Evolutionary conservation across 768 basidiomycete species (phyloP).

Genomic region (Pleurotus pulmonarius): DNA sequence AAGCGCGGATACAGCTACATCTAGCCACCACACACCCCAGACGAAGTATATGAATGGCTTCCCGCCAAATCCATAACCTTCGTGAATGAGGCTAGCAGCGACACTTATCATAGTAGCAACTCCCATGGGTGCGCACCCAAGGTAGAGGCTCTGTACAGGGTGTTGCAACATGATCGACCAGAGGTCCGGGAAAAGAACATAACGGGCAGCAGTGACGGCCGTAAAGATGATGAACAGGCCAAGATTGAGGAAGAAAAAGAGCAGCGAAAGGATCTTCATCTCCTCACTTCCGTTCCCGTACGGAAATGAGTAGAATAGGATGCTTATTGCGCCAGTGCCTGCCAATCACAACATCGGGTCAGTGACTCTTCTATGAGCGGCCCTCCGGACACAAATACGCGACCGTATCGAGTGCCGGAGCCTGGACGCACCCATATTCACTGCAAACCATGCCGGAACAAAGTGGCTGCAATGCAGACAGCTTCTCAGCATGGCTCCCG

Average conservation of each 20-base stretch:
- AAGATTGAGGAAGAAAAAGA: slow-evolving; percentile 31
- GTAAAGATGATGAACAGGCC: slow-evolving; percentile 41
- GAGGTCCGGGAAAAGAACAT: slow-evolving; percentile 32
- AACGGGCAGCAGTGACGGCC: slow-evolving; percentile 33
- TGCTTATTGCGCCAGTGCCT: slow-evolving; percentile 51
- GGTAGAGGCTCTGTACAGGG: slow-evolving; percentile 47
- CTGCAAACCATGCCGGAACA: slow-evolving; percentile 40
- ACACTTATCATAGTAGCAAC: slow-evolving; percentile 47
- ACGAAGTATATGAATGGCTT: slow-evolving; percentile 38
- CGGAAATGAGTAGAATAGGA: slow-evolving; percentile 54
- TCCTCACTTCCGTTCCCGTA: slow-evolving; percentile 39
- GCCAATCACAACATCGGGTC: background rate
- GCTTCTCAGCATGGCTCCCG: background rate
- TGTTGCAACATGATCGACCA: slow-evolving; percentile 46
- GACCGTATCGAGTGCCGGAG: background rate
- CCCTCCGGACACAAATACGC: background rate
- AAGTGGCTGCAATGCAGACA: slow-evolving; percentile 26
- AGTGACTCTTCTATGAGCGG: no score
- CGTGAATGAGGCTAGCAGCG: slow-evolving; percentile 35
- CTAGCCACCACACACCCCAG: slow-evolving; percentile 7
- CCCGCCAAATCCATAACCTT: slow-evolving; percentile 44
- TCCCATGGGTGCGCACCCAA: slow-evolving; percentile 45
- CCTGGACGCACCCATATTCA: slow-evolving; percentile 35
- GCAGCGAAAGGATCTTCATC: slow-evolving; percentile 27
- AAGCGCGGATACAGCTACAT: slow-evolving; percentile 3